These are phyloP conservation scores for Hanseniaspora gamundiae DNA, from an alignment of 1,139 yeast genomes.

Conservation along the genomic window DNA sequence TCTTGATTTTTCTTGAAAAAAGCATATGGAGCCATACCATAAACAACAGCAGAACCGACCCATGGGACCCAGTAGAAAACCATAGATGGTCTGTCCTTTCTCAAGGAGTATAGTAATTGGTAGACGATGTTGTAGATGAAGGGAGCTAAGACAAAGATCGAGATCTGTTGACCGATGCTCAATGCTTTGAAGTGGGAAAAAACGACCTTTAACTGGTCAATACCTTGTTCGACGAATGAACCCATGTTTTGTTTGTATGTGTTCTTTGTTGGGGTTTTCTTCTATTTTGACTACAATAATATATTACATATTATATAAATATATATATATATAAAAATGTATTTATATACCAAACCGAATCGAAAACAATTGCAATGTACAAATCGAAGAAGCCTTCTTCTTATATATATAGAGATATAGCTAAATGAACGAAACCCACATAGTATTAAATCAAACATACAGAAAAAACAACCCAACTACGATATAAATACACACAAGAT, in stretches of 20 bases:
- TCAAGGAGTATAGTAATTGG: conserved; percentile 60
- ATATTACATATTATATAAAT: neutral
- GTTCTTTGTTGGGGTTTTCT: neutral
- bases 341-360: neutral
- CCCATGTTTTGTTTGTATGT: neutral
- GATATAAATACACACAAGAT: too few species aligned
- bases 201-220: conserved; percentile 1
- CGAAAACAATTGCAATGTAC: neutral
- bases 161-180: conserved; percentile 24
- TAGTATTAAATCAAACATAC: too few species aligned
- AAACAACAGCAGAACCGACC: conserved; percentile 81
- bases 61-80: conserved; percentile 93
- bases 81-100: conserved; percentile 75
- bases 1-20: conserved; percentile 69
- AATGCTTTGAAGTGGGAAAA: conserved; percentile 16
- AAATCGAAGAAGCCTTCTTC: too few species aligned
- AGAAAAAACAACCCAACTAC: too few species aligned
- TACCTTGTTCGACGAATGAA: conserved; percentile 1
- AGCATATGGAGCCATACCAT: conserved; percentile 88
- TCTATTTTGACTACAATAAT: neutral
- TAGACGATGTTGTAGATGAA: conserved; percentile 49
- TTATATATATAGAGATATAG: too few species aligned
- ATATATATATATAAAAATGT: neutral
- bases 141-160: conserved; percentile 24
- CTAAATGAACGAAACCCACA: too few species aligned